Conservation (phyloP, 176 grass and related monocot species). For the Oryza meridionalis region DNA sequence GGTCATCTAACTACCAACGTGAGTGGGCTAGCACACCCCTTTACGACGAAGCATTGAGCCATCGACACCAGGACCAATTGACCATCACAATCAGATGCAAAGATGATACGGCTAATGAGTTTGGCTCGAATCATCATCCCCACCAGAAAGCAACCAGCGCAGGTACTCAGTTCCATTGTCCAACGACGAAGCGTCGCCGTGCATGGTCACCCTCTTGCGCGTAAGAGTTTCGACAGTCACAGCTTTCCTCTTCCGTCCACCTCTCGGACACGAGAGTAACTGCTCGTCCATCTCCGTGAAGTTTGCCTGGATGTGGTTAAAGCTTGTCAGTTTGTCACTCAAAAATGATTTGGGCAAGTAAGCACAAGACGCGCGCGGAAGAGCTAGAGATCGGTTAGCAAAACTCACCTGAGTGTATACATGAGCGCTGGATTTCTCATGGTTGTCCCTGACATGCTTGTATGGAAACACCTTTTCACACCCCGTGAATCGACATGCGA, state of each 20-base stretch:
- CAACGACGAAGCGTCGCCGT: background rate
- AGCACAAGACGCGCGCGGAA: background rate
- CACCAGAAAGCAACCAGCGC: conserved; percentile 46
- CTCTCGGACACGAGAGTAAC: conserved; percentile 23
- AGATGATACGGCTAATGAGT: background rate
- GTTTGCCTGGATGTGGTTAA: conserved; percentile 37
- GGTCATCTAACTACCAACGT: background rate
- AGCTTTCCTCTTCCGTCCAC: conserved; percentile 53
- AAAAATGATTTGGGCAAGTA: conserved; percentile 15
- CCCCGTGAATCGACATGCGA: conserved; percentile 14
- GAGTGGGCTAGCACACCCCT: background rate
- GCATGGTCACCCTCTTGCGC: conserved; percentile 55
- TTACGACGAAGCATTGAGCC: background rate
- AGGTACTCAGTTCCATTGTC: conserved; percentile 47
- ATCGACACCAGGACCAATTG: background rate
- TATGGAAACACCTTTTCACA: conserved; percentile 57
- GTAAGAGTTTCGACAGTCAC: conserved; percentile 44
- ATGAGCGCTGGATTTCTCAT: conserved; percentile 58
- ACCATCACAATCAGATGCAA: background rate
- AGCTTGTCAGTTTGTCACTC: background rate
- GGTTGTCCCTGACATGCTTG: conserved; percentile 65
- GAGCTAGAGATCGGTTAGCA: background rate
- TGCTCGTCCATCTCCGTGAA: conserved; percentile 49
- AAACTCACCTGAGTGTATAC: conserved; percentile 49
- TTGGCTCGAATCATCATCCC: background rate